Conservation (phyloP, 352 stramenopile genomes). For the Globisporangium radiosum region DNA sequence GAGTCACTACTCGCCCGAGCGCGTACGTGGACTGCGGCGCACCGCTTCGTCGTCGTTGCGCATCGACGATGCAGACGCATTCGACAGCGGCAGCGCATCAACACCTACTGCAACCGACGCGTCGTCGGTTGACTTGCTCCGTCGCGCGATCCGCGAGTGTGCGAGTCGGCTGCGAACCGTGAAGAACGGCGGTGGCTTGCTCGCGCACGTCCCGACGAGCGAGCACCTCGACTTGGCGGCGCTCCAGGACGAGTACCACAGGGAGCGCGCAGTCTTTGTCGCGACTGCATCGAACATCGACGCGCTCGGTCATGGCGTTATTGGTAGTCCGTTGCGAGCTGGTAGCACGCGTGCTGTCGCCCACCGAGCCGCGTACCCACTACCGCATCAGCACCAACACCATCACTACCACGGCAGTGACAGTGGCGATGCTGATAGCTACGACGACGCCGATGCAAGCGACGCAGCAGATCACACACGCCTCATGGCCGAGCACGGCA, state of each 20-base stretch:
- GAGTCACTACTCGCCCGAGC: conserved; percentile 43
- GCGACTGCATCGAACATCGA: neutral
- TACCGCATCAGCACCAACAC: neutral
- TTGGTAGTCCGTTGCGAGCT: neutral
- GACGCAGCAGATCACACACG: neutral
- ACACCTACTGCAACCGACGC: conserved; percentile 2
- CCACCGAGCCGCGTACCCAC: neutral
- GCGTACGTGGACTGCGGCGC: conserved; percentile 21
- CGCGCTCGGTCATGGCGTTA: neutral
- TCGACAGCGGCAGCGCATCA: conserved; percentile 2
- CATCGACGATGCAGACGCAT: neutral
- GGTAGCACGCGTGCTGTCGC: neutral
- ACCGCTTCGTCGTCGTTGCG: conserved; percentile 1
- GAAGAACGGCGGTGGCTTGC: conserved; percentile 41
- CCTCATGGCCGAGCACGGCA: neutral
- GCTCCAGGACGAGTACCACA: conserved; percentile 30
- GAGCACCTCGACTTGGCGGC: conserved; percentile 25
- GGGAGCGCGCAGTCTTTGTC: conserved; percentile 4
- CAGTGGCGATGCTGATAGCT: neutral
- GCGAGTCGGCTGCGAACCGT: conserved; percentile 35
- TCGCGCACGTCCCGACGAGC: conserved; percentile 24
- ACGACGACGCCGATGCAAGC: neutral
- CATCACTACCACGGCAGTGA: neutral
- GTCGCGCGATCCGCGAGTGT: conserved; percentile 45
- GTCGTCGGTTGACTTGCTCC: conserved; percentile 50